These are phyloP conservation scores for Diaporthe capsici DNA, from an alignment of 2,329 filamentous ascomycete species.

Conservation along the genomic window DNA sequence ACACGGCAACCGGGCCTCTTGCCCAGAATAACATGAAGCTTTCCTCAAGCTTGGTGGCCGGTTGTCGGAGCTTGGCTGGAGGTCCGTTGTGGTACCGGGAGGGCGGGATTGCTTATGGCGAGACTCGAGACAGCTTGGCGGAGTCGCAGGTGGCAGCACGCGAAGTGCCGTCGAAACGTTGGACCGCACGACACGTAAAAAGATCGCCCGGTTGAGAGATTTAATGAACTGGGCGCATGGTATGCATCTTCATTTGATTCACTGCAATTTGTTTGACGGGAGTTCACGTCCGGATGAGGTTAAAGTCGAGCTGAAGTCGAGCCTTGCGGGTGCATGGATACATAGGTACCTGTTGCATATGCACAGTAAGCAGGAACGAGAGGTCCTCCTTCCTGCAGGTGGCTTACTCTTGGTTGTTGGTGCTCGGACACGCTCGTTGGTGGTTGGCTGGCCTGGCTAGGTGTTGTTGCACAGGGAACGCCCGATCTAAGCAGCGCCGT, in stretches of 20 bases:
- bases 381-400: neutral
- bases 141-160: conserved; percentile 21
- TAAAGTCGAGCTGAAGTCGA: neutral
- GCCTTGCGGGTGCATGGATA: neutral
- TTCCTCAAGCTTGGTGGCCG: conserved; percentile 4
- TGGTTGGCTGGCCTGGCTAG: neutral
- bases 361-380: neutral
- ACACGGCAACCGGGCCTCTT: neutral
- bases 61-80: conserved; percentile 16
- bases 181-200: neutral
- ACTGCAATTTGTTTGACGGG: neutral
- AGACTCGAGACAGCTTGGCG: conserved; percentile 30
- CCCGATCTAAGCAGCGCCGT: neutral
- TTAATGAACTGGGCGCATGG: neutral
- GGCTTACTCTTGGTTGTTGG: neutral
- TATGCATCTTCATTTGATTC: neutral
- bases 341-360: neutral
- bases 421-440: neutral
- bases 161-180: conserved; percentile 17
- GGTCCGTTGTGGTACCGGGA: conserved; percentile 12
- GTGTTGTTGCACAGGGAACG: neutral
- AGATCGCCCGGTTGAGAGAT: conserved; percentile 6
- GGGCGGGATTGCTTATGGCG: conserved; percentile 18
- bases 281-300: neutral
- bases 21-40: conserved; percentile 13